Evolutionary conservation across 2,329 filamentous ascomycete species (phyloP).

Genomic region (Onygena corvina): DNA sequence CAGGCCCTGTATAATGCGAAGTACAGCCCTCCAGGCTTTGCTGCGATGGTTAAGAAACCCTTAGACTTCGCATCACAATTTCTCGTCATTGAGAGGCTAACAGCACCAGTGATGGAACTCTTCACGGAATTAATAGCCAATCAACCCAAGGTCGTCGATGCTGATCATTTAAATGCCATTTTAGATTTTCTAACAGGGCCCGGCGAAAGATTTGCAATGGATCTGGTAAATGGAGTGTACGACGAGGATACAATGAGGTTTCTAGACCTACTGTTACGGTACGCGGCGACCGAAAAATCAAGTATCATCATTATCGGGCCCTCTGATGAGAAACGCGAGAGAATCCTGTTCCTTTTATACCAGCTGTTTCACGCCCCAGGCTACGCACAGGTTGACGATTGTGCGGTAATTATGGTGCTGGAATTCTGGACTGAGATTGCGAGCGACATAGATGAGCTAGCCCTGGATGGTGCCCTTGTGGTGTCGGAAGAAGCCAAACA

Average conservation of each 20-base stretch:
- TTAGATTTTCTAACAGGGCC: constrained; percentile 27
- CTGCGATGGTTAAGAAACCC: constrained; percentile 6
- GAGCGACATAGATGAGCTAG: constrained; percentile 27
- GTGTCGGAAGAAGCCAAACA: constrained; percentile 25
- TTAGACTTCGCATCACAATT: constrained; percentile 14
- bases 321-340: constrained; percentile 24
- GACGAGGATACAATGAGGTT: constrained; percentile 30
- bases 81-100: constrained; percentile 21
- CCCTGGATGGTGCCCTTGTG: constrained; percentile 21
- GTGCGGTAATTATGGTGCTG: constrained; percentile 27
- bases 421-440: constrained; percentile 35
- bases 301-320: constrained; percentile 23
- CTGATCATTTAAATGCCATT: constrained; percentile 21
- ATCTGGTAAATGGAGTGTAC: constrained; percentile 27
- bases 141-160: constrained; percentile 20
- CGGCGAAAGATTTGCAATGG: constrained; percentile 24
- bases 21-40: constrained; percentile 8
- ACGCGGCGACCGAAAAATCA: constrained; percentile 23
- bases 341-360: constrained; percentile 28
- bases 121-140: constrained; percentile 26
- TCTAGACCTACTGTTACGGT: constrained; percentile 31
- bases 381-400: constrained; percentile 31
- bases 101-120: constrained; percentile 24
- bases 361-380: constrained; percentile 31
- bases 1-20: constrained; percentile 11